Evolutionary conservation across 805 yeast species (phyloP).

Genomic region (Sugiyamaella valdiviana): DNA sequence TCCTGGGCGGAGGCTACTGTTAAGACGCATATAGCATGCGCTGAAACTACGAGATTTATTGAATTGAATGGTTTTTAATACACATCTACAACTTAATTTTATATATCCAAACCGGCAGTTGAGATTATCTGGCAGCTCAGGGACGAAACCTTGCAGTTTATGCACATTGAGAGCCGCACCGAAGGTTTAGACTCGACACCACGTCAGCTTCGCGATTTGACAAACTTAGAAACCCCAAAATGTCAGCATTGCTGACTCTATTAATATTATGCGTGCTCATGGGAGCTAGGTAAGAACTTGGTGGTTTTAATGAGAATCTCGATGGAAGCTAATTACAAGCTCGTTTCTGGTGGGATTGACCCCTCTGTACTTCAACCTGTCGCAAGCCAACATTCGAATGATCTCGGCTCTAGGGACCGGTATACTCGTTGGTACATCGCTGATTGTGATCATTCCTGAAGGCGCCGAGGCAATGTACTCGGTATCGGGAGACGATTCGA

Average conservation of each 20-base stretch:
- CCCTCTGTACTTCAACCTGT: constrained; percentile 30
- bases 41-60: too few species aligned
- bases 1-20: too few species aligned
- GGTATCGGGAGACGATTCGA: constrained; percentile 5
- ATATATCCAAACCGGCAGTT: too few species aligned
- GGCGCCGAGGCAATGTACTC: constrained; percentile 45
- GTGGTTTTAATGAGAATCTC: not conserved
- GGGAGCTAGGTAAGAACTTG: constrained; percentile 25
- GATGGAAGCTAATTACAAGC: constrained; percentile 8
- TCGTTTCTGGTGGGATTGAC: constrained; percentile 29
- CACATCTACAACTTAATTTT: too few species aligned
- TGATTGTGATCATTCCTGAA: constrained; percentile 59
- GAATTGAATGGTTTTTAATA: too few species aligned
- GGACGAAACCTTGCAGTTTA: too few species aligned
- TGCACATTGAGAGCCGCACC: too few species aligned
- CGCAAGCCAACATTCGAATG: constrained; percentile 30
- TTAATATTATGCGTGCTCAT: constrained; percentile 25
- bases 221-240: not conserved
- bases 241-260: constrained; percentile 22
- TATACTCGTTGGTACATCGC: constrained; percentile 52
- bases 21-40: too few species aligned
- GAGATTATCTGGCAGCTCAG: too few species aligned
- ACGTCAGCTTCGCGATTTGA: too few species aligned
- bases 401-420: constrained; percentile 54
- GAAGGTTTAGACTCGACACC: too few species aligned